These are phyloP conservation scores for Adiantum capillusveneris DNA, from an alignment of 75 land plant genomes.

Conservation along the genomic window DNA sequence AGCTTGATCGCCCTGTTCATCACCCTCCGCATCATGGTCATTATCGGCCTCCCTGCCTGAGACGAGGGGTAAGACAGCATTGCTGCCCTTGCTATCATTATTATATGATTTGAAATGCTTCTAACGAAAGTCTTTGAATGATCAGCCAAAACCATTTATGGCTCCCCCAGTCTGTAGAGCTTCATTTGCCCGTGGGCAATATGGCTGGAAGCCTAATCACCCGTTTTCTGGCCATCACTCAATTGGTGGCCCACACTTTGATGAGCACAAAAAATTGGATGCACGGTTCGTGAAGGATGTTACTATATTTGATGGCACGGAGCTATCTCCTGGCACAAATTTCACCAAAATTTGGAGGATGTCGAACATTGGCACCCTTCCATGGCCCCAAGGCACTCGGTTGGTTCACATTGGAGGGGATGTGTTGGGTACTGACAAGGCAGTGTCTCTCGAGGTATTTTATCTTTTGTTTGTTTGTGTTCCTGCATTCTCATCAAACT, in stretches of 20 bases:
- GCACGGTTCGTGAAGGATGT: constrained; percentile 80
- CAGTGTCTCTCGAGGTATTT: constrained; percentile 21
- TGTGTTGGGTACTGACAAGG: constrained; percentile 25
- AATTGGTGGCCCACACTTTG: not conserved
- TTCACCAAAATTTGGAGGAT: constrained; percentile 92
- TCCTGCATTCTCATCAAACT: too few species aligned
- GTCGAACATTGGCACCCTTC: constrained; percentile 54
- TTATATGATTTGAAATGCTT: not conserved
- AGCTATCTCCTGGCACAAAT: constrained; percentile 53
- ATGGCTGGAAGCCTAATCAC: not conserved
- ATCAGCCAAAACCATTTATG: not conserved
- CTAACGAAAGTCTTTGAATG: not conserved
- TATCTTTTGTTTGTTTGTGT: too few species aligned
- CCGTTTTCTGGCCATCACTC: not conserved
- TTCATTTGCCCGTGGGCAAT: not conserved
- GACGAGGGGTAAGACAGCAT: not conserved
- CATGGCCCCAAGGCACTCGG: constrained; percentile 57
- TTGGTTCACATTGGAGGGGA: constrained; percentile 81
- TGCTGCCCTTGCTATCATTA: not conserved
- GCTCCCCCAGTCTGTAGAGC: not conserved
- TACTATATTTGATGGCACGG: constrained; percentile 71
- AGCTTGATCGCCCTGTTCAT: constrained; percentile 43
- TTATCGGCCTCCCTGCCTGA: too few species aligned
- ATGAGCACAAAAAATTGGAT: constrained; percentile 22
- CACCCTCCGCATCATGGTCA: not conserved